These are phyloP conservation scores for Aphanomyces stellatus DNA, from an alignment of 352 stramenopile genomes.

Conservation along the genomic window DNA sequence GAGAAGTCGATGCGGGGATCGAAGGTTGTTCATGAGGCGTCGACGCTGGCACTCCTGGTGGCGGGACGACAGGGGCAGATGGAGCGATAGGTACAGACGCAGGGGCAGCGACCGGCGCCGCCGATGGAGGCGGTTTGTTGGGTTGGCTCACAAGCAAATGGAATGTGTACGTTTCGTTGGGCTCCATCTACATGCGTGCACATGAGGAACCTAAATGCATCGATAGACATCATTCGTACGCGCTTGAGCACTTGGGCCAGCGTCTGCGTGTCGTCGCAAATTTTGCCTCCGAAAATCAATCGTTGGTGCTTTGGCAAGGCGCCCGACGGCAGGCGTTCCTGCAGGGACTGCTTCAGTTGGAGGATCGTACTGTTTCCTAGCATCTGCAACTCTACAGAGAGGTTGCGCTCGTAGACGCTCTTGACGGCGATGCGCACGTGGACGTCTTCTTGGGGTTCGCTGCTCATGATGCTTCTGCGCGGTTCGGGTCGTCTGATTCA, in stretches of 20 bases:
- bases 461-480: not conserved
- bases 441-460: not conserved
- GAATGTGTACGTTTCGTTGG: conserved; percentile 28
- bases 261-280: conserved; percentile 53
- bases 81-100: not conserved
- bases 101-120: not conserved
- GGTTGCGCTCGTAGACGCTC: conserved; percentile 61
- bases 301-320: conserved; percentile 53
- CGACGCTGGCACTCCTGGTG: not conserved
- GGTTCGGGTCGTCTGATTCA: not conserved
- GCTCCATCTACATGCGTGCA: conserved; percentile 12
- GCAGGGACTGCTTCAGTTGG: conserved; percentile 53
- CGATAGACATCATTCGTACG: not conserved
- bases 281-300: conserved; percentile 83
- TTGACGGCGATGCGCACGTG: conserved; percentile 62
- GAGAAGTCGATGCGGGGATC: conserved; percentile 16
- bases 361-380: conserved; percentile 30
- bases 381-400: conserved; percentile 43
- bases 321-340: conserved; percentile 34
- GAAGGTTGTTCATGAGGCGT: not conserved
- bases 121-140: not conserved
- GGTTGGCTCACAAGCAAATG: conserved; percentile 51
- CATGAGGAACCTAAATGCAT: not conserved
- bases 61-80: not conserved
- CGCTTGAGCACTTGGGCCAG: conserved; percentile 26